Evolutionary conservation across 176 grass and related monocot genomes (phyloP).

Genomic region (Paspalum vaginatum): DNA sequence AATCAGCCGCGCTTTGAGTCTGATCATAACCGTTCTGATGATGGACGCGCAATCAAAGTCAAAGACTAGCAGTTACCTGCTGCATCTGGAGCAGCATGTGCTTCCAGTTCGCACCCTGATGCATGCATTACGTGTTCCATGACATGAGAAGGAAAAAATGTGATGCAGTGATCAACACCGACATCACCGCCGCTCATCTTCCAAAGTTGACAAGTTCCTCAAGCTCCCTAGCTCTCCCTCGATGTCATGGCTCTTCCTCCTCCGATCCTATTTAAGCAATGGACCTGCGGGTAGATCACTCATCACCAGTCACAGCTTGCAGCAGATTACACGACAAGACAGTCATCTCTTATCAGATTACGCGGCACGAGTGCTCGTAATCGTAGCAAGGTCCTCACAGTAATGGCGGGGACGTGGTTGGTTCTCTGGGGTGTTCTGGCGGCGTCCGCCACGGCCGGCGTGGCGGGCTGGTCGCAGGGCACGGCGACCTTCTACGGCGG

Average conservation of each 20-base stretch:
- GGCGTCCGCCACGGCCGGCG: background rate
- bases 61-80: slow-evolving; percentile 7
- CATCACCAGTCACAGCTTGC: background rate
- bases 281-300: background rate
- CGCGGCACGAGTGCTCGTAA: background rate
- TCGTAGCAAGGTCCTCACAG: background rate
- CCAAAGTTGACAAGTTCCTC: background rate
- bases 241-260: background rate
- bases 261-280: slow-evolving; percentile 29
- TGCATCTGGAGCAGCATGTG: slow-evolving; percentile 17
- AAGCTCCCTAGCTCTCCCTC: background rate
- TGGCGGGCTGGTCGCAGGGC: background rate
- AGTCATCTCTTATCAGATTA: background rate
- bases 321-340: background rate
- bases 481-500: slow-evolving; percentile 69
- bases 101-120: background rate
- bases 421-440: background rate
- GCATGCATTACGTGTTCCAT: slow-evolving; percentile 21
- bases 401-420: background rate
- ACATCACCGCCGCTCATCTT: background rate
- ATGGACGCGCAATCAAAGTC: background rate
- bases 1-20: background rate
- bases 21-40: background rate
- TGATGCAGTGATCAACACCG: background rate
- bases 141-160: slow-evolving; percentile 24